These are phyloP conservation scores for Mucor racemosus DNA, from an alignment of 371 early-diverging fungal genomes.

Conservation along the genomic window DNA sequence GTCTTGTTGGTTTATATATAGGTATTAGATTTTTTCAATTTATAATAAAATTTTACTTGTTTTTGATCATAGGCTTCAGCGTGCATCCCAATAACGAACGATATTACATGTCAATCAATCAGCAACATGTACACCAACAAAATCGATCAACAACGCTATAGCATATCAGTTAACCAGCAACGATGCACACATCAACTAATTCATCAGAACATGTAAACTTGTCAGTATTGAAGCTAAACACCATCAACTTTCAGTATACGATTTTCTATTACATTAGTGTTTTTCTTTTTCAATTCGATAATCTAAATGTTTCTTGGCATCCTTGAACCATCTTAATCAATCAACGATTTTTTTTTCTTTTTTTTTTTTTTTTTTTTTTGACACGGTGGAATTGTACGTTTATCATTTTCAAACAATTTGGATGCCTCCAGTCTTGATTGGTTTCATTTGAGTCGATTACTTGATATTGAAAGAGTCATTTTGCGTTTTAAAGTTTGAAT, in stretches of 20 bases:
- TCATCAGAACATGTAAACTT: background rate
- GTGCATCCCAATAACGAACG: too few species aligned
- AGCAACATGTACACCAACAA: too few species aligned
- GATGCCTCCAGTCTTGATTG: conserved; percentile 7
- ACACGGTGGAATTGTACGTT: conserved; percentile 15
- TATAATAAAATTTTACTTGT: too few species aligned
- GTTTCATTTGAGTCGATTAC: background rate
- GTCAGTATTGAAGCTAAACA: background rate
- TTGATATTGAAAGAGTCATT: background rate
- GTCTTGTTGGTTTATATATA: background rate
- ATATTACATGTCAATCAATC: too few species aligned
- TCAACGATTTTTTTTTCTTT: conserved; percentile 13
- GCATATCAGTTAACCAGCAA: too few species aligned
- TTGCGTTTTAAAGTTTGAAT: background rate
- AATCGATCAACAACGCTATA: too few species aligned
- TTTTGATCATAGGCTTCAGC: too few species aligned
- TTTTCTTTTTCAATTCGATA: background rate
- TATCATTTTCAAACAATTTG: background rate
- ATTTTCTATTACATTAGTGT: background rate
- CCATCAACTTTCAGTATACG: background rate
- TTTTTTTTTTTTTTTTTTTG: conserved; percentile 12
- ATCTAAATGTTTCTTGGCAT: background rate
- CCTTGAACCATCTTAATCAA: background rate
- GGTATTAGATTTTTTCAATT: background rate
- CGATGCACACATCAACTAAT: too few species aligned